Evolutionary conservation across 208 protist species (phyloP), one percentile per base, ranked within the genome.

Genomic region (Leishmania amazonensis): DNA sequence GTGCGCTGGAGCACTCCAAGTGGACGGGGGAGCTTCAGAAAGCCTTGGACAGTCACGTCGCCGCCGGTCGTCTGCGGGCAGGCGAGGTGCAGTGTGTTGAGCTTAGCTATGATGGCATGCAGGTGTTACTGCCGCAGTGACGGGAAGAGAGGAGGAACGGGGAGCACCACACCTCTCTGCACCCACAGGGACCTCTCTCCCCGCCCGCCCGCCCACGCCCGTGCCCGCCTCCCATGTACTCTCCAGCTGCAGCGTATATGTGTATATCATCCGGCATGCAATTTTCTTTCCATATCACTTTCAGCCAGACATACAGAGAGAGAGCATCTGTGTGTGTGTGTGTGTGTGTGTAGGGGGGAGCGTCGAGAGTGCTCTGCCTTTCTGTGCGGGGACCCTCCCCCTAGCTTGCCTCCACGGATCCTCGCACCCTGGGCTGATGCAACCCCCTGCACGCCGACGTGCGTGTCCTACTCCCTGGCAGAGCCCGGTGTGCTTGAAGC

Each of bases 41-140:
- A 31, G 81, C 84, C n/a, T 62, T 97, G 38, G 77, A 79, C 3
- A 75, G 74, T 28, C 81, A 81, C 57, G 67, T 80, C 53, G 75
- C 76, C 38, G 80, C 81, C 76, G 91, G 85, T 21, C 47, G 21
- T 17, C 79, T 91, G 42, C 28, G 58, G 49, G 47, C 51, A 9
- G 88, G 81, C 31, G 83, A 89, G 72, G 91, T 95, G 35, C 68
- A 89, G 60, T 84, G 76, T 67, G 83, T 96, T 0, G 83, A 91
- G 70, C 83, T 97, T 13, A 88, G 85, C 28, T 95, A 93, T 71
- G 94, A 96, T 76, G 93, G 91, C 9, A 85, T 96, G 87, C 83
- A 90, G 60, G 72, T 94, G 31, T 35, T 83, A 1, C 78, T 94
- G 17, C 91, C 89, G 8, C 89, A 89, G 75, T 94, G 35, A 76